Conservation (phyloP, 116 monocot species). For the Papilionanthe hybrid region DNA sequence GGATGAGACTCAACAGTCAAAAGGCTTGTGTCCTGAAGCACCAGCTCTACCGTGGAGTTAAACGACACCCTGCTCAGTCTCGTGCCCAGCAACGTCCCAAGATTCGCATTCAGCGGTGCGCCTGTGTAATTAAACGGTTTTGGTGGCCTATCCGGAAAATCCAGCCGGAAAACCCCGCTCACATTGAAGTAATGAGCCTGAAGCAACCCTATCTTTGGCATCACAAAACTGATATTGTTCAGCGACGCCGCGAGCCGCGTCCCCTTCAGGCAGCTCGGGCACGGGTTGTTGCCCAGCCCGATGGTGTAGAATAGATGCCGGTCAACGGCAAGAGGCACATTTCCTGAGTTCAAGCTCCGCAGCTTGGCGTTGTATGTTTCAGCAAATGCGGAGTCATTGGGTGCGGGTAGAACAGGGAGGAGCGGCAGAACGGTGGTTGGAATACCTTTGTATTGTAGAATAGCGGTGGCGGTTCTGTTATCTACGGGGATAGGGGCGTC, state of each 20-base stretch:
- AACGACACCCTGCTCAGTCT: slow-evolving; percentile 45
- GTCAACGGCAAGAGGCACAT: slow-evolving; percentile 43
- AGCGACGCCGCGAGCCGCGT: slow-evolving; percentile 42
- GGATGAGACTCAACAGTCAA: slow-evolving; percentile 59
- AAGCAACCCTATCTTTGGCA: slow-evolving; percentile 45
- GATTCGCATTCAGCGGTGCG: slow-evolving; percentile 33
- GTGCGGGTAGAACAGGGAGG: slow-evolving; percentile 31
- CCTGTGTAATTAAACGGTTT: slow-evolving; percentile 77
- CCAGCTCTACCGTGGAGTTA: slow-evolving; percentile 60
- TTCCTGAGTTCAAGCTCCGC: slow-evolving; percentile 38
- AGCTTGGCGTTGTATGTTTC: slow-evolving; percentile 25
- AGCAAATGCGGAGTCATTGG: slow-evolving; percentile 30
- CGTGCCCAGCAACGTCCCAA: slow-evolving; percentile 40
- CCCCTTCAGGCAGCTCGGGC: slow-evolving; percentile 29
- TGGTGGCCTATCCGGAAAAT: slow-evolving; percentile 52
- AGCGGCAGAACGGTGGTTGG: slow-evolving; percentile 23
- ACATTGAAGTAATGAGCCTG: slow-evolving; percentile 49
- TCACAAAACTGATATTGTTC: slow-evolving; percentile 64
- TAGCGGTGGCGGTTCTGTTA: slow-evolving; percentile 59
- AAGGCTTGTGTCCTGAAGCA: slow-evolving; percentile 67
- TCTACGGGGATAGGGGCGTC: slow-evolving; percentile 45
- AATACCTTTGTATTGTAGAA: slow-evolving; percentile 57
- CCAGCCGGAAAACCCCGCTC: slow-evolving; percentile 41
- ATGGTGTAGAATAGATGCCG: slow-evolving; percentile 45
- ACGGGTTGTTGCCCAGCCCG: slow-evolving; percentile 36